Conservation (phyloP, 2,329 filamentous ascomycete species). For the Diatrype stigma region DNA sequence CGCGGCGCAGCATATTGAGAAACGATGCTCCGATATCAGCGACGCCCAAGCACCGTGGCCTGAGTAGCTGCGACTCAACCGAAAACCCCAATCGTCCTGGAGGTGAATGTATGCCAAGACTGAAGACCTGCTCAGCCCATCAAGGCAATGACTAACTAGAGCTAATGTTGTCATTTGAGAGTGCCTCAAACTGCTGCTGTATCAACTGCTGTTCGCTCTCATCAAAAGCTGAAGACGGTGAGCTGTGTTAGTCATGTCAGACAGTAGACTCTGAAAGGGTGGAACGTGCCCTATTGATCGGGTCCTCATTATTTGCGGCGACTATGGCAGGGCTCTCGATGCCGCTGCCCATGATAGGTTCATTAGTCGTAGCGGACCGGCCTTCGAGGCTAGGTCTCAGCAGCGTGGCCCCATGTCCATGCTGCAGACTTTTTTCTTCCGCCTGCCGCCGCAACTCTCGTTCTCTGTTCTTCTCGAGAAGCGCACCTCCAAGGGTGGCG, state of each 20-base stretch:
- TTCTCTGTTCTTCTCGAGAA: conserved; percentile 72
- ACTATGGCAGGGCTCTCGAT: conserved; percentile 61
- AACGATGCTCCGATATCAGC: too few relatives aligned
- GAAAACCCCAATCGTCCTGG: too few relatives aligned
- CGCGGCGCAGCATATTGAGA: too few relatives aligned
- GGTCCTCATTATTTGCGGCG: conserved; percentile 57
- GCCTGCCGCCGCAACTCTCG: conserved; percentile 50
- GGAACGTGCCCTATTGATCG: conserved; percentile 47
- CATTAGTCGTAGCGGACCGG: conserved; percentile 67
- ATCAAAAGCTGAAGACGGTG: conserved; percentile 24
- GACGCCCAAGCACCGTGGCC: too few relatives aligned
- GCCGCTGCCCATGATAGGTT: conserved; percentile 48
- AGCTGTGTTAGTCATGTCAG: conserved; percentile 23
- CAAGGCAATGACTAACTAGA: not conserved
- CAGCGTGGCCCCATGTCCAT: conserved; percentile 18
- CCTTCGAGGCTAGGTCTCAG: conserved; percentile 36
- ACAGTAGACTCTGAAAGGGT: conserved; percentile 39
- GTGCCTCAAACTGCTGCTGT: conserved; percentile 7
- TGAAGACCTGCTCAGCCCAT: not conserved
- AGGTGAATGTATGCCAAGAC: not conserved
- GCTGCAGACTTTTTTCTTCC: conserved; percentile 42
- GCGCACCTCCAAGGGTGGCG: conserved; percentile 79
- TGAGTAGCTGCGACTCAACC: too few relatives aligned
- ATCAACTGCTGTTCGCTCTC: conserved; percentile 29
- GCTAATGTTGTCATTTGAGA: not conserved